phyloP scores from a whole-genome alignment of 345 rosid species.

The Syzygium aqueum region DNA sequence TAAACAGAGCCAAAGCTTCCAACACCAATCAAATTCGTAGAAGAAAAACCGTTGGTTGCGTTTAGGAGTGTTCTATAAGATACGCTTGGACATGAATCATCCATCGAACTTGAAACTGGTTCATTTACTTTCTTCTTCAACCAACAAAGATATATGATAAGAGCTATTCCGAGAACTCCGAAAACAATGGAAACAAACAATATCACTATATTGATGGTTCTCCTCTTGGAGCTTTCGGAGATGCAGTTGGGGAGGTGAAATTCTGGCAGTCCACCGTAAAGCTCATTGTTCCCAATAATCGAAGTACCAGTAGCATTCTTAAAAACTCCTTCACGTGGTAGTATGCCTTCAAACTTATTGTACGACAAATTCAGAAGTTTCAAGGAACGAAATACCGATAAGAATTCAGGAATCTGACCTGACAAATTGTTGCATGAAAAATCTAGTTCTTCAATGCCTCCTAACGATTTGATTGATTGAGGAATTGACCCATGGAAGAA shows the following conservation, averaged over 20 bases:
- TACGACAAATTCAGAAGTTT: too few species aligned
- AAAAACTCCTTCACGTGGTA: background rate
- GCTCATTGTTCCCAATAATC: background rate
- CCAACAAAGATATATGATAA: background rate
- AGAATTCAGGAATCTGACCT: background rate
- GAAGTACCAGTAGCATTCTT: too few species aligned
- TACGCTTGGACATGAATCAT: too few species aligned
- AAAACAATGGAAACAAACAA: too few species aligned
- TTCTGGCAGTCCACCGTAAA: background rate
- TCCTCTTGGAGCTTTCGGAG: background rate
- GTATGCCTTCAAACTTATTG: background rate
- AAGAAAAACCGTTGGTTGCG: too few species aligned
- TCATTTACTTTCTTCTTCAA: background rate
- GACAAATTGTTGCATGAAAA: too few species aligned
- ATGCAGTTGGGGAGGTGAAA: background rate
- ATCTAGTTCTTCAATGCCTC: background rate
- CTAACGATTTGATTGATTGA: background rate
- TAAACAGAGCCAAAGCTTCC: too few species aligned
- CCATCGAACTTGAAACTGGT: too few species aligned
- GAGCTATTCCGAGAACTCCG: background rate
- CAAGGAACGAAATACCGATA: background rate
- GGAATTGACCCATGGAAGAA: background rate
- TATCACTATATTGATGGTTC: background rate
- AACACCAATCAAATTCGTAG: too few species aligned
- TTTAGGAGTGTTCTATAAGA: too few species aligned